Percentiles rank a stretch among this genome's conserved stretches.
Evolutionary conservation across 2,329 filamentous ascomycete species (phyloP).

Genomic region (Penicillium occitanis): DNA sequence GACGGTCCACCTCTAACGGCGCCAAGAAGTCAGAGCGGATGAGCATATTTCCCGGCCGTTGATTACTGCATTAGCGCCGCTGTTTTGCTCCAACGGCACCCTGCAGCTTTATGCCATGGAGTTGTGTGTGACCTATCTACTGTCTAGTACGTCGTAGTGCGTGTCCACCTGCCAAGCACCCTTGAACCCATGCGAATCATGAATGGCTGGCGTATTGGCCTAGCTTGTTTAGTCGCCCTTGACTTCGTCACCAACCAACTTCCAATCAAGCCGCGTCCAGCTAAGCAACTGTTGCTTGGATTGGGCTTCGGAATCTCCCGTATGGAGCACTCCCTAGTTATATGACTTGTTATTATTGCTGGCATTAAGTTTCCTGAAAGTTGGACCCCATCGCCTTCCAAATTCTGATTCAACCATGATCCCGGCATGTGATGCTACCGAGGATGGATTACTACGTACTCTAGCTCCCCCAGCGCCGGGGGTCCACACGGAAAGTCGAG

Average conservation of each 20-base stretch:
- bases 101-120: background rate
- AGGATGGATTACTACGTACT: background rate
- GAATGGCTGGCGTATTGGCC: background rate
- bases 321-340: slow-evolving; percentile 8
- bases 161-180: background rate
- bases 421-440: slow-evolving; percentile 16
- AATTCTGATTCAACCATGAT: slow-evolving; percentile 11
- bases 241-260: background rate
- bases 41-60: slow-evolving; percentile 17
- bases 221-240: background rate
- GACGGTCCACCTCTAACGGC: slow-evolving; percentile 3
- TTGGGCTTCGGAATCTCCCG: slow-evolving; percentile 5
- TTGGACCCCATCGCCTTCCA: background rate
- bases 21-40: slow-evolving; percentile 13
- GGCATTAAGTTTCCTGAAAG: background rate
- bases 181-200: slow-evolving; percentile 1
- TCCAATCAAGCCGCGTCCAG: slow-evolving; percentile 3
- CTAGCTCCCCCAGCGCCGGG: background rate
- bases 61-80: background rate
- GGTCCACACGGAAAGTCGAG: slow-evolving; percentile 1
- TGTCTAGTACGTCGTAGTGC: background rate
- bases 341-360: background rate
- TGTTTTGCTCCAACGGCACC: slow-evolving; percentile 3
- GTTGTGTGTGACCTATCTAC: background rate
- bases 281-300: background rate